Evolutionary conservation across 1,284 basidiomycete species (phyloP).

Genomic region (Ganoderma boninense): DNA sequence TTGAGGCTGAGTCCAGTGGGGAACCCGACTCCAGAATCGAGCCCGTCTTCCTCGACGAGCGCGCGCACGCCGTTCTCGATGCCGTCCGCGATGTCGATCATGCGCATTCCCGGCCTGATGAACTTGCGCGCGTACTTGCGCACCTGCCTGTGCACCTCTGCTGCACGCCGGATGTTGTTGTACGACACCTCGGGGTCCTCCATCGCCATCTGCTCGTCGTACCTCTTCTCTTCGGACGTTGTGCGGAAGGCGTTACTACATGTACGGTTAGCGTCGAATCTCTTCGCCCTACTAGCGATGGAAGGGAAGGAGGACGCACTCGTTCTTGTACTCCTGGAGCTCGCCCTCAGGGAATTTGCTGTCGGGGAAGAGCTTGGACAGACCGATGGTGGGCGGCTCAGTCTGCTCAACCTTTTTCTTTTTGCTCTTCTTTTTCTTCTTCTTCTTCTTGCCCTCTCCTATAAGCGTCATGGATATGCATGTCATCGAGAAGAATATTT

Average conservation of each 20-base stretch:
- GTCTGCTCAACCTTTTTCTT: conserved; percentile 86
- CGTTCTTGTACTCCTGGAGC: conserved; percentile 91
- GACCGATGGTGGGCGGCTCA: conserved; percentile 92
- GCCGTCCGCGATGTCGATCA: conserved; percentile 94
- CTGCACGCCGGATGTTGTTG: conserved; percentile 89
- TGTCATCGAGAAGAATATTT: background rate
- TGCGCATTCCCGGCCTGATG: conserved; percentile 94
- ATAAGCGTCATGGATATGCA: background rate
- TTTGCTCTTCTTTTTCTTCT: conserved; percentile 95
- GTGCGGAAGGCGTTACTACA: conserved; percentile 85
- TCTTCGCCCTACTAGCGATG: conserved; percentile 17
- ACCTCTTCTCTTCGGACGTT: conserved; percentile 91
- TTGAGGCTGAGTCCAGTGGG: conserved; percentile 97
- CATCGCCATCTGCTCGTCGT: conserved; percentile 80
- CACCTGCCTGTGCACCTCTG: conserved; percentile 97
- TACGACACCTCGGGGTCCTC: conserved; percentile 88
- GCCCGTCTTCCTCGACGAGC: conserved; percentile 90
- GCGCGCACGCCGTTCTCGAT: conserved; percentile 94
- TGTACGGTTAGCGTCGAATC: conserved; percentile 2
- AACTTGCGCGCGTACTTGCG: conserved; percentile 82
- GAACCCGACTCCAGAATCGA: conserved; percentile 91
- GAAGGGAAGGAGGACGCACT: conserved; percentile 59
- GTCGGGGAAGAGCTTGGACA: conserved; percentile 90
- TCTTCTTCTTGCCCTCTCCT: conserved; percentile 66
- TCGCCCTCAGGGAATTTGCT: conserved; percentile 93